phyloP scores from a whole-genome alignment of 352 stramenopile genomes.

The Phytophthora brassicae region DNA sequence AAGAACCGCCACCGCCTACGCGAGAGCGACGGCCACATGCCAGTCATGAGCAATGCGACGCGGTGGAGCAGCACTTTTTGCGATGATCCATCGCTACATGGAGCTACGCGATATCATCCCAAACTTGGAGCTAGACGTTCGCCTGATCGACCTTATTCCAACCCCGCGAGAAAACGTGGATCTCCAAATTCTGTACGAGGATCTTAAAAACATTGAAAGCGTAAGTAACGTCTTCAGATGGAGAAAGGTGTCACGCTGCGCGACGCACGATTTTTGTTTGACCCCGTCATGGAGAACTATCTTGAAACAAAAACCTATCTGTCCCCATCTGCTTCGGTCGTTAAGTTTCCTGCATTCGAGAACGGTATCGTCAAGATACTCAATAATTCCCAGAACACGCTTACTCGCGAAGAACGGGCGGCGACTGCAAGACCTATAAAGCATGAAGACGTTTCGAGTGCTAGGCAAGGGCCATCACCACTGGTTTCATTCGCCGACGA shows the following conservation, averaged over 20 bases:
- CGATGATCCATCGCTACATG: slow-evolving; percentile 16
- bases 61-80: slow-evolving; percentile 29
- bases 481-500: slow-evolving; percentile 5
- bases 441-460: too few species aligned
- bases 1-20: slow-evolving; percentile 13
- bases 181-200: slow-evolving; percentile 11
- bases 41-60: slow-evolving; percentile 12
- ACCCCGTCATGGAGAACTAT: slow-evolving; percentile 5
- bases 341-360: not conserved
- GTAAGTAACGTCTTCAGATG: slow-evolving; percentile 15
- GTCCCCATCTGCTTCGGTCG: not conserved
- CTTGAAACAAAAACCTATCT: not conserved
- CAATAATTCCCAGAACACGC: too few species aligned
- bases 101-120: not conserved
- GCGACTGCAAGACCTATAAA: not conserved
- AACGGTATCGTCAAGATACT: not conserved
- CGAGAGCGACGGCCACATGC: slow-evolving; percentile 8
- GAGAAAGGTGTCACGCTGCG: not conserved
- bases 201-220: slow-evolving; percentile 25
- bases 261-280: slow-evolving; percentile 1
- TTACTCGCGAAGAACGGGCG: not conserved
- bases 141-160: slow-evolving; percentile 11
- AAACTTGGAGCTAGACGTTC: too few species aligned
- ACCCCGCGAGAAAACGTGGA: not conserved
- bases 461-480: too few species aligned